Base-by-base conservation (phyloP, 2,329 filamentous ascomycete genomes). In the Xylariomycetidae sp. region DNA sequence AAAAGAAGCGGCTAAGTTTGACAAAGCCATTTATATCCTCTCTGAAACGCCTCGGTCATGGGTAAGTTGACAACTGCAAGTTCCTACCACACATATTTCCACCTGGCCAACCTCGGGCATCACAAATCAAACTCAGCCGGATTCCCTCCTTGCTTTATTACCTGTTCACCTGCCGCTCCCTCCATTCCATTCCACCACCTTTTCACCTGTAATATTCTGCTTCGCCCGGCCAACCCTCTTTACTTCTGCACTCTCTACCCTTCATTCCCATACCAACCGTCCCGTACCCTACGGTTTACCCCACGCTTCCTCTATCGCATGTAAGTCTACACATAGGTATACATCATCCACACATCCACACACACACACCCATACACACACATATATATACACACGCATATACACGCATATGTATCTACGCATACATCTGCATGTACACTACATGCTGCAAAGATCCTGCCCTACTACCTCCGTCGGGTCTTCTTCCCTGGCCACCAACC, bases 1-100 rank as follows among this genome's bases (percentile, higher is more conserved):
- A 40, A 47, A 41, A 44, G 40, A 48, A 46, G 49, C 49, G 49
- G 43, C 41, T 40, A 47, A 44, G 48, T 48, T 51, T 42, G 40
- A 52, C 44, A 48, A 48, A 42, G 35, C 27, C 31, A n/a, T n/a
- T n/a, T 25, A 23, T 42, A 42, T 34, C 42, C 37, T 42, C 38
- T 45, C 33, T 42, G 38, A 37, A 41, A 48, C 27, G 30, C 40
- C 44, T 41, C 35, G 36, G 43, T 32, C 43, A 54, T 54, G 51
- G 51, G 51, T 54, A 51, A 54, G 51, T 54, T 45, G 40, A 42
- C 39, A 45, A 33, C 38, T 42, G 31, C 41, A 39, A n/a, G n/a
- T n/a, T n/a, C n/a, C n/a, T n/a, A n/a, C n/a, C n/a, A n/a, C n/a
- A n/a, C n/a, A n/a, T n/a, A n/a, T n/a, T n/a, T n/a, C n/a, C n/a